Base-by-base conservation (phyloP, 495 filamentous ascomycete species). In the Xylaria palmicola region DNA sequence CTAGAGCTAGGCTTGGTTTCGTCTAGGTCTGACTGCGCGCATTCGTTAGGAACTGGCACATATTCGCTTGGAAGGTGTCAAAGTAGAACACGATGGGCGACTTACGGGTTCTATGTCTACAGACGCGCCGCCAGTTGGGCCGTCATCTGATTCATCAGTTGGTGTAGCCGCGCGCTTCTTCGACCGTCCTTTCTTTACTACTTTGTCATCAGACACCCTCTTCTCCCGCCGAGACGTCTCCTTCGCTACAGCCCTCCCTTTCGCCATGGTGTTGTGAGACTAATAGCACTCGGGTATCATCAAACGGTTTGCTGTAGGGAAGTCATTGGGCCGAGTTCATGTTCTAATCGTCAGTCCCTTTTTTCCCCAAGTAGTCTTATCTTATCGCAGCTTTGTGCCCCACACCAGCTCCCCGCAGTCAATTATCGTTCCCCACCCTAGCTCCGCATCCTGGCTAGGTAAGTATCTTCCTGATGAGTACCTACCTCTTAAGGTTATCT, bases 401-500 rank as follows among this genome's bases (percentile, higher is more conserved):
- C 48, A 51, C 48, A 36, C 17, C 6, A 50, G 48, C 48, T 50
- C 17, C 47, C 47, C 47, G 10, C n/a, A n/a, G n/a, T n/a, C n/a
- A n/a, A n/a, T n/a, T n/a, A n/a, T n/a, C n/a, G n/a, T n/a, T n/a
- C n/a, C n/a, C n/a, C n/a, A n/a, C n/a, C n/a, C n/a, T n/a, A n/a
- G n/a, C n/a, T n/a, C n/a, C n/a, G n/a, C n/a, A n/a, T n/a, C n/a
- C n/a, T n/a, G n/a, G n/a, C n/a, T n/a, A n/a, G n/a, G n/a, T n/a
- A n/a, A n/a, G n/a, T n/a, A n/a, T n/a, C n/a, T n/a, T n/a, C n/a
- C n/a, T n/a, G n/a, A n/a, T n/a, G n/a, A n/a, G n/a, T n/a, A n/a
- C n/a, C n/a, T n/a, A n/a, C n/a, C n/a, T n/a, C n/a, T n/a, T n/a
- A n/a, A n/a, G n/a, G n/a, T n/a, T n/a, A n/a, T n/a, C n/a, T n/a